Base-by-base conservation (phyloP, 2,329 filamentous ascomycete genomes). In the Penicillium griseofulvum region DNA sequence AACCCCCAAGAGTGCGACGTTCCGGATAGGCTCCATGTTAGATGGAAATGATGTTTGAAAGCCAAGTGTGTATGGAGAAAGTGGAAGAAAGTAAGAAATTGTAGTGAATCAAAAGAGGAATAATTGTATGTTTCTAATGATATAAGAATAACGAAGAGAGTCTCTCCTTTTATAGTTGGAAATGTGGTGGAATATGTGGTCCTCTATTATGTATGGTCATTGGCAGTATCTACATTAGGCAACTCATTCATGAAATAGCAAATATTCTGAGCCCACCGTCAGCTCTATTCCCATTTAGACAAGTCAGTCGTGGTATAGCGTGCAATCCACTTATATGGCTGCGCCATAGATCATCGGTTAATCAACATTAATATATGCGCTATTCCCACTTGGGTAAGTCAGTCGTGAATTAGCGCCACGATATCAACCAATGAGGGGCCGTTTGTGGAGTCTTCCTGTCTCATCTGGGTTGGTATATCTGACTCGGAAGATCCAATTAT, bases 1-100 rank as follows among this genome's bases (percentile, higher is more conserved):
- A 14, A 51, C 49, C 12, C 49, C 49, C 7, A 51, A 29, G 11
- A 51, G 49, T 28, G 49, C 49, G 10, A 51, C 49, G 5, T 51
- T 51, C 11, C 12, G 33, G 12, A 51, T 45, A 28, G 39, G 29
- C 9, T 44, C n/a, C 49, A 51, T 51, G 6, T 16, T 45, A 9
- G 39, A 37, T 22, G 10, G 16, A 17, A 14, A 16, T 24, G 17
- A 17, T 26, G 5, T 10, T 36, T 28, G 16, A 16, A 34, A 37
- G 34, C 4, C 4, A 29, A 10, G 6, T 19, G 22, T 37, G 37
- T 36, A 19, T 28, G 3, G 8, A 31, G 10, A 4, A 19, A 31
- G 31, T 6, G 5, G 14, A 2, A 6, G 31, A 16, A n/a, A 19
- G 12, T 19, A 14, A 31, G 17, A 2, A 31, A 26, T 7, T 28